Percentiles rank a stretch among this genome's conserved stretches.
These are phyloP conservation scores for Cytospora paraplurivora DNA, from an alignment of 2,329 filamentous ascomycete genomes.

Conservation along the genomic window DNA sequence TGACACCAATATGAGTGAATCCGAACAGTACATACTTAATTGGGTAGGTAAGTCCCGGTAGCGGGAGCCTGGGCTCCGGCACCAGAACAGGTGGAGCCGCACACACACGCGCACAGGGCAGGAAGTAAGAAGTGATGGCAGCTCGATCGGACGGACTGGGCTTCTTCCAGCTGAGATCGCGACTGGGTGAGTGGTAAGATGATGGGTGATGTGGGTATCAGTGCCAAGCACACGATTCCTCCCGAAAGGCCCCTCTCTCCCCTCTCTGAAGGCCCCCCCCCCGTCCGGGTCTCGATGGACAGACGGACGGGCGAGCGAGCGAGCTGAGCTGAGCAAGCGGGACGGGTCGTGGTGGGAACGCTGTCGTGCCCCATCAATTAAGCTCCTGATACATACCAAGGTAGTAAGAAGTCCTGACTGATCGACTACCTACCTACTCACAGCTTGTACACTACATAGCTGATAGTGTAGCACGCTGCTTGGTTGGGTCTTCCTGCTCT, in stretches of 20 bases:
- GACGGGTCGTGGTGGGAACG: constrained; percentile 22
- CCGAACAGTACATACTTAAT: not conserved
- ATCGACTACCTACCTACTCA: not conserved
- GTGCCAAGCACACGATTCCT: too few relatives aligned
- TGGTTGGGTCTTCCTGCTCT: not conserved
- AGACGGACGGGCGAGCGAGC: too few relatives aligned
- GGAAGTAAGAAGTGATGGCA: constrained; percentile 23
- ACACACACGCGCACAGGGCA: not conserved
- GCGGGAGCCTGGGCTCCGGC: constrained; percentile 23
- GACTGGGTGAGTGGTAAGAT: too few relatives aligned
- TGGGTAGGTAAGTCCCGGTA: not conserved
- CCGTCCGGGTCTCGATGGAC: too few relatives aligned
- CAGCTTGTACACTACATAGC: not conserved
- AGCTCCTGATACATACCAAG: too few relatives aligned
- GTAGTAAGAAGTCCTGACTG: too few relatives aligned
- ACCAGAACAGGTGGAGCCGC: not conserved
- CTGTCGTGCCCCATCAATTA: constrained; percentile 9
- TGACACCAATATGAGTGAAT: not conserved
- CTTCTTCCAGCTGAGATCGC: too few relatives aligned
- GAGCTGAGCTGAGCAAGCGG: not conserved
- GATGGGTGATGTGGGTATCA: too few relatives aligned
- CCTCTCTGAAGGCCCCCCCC: too few relatives aligned
- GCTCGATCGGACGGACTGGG: not conserved
- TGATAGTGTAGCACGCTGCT: constrained; percentile 5
- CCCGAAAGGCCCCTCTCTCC: too few relatives aligned